Evolutionary conservation across 495 filamentous ascomycete species (phyloP).

Genomic region (Penicillium coprophilum): DNA sequence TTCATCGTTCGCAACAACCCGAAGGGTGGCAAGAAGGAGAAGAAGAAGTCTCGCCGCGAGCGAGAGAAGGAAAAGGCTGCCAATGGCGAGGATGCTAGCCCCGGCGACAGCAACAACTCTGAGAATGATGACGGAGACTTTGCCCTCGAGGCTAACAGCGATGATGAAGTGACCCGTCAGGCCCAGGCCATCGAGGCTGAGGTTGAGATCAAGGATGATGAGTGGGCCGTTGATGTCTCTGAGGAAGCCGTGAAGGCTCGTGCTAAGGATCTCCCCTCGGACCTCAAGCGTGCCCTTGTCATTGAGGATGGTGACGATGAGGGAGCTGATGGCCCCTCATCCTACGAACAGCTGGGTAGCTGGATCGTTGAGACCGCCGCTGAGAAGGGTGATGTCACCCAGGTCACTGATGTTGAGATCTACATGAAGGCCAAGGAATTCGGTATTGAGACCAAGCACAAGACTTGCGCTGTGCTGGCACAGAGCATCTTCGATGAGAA

Average conservation of each 20-base stretch:
- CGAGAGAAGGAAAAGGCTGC: conserved; percentile 67
- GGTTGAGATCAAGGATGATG: conserved; percentile 71
- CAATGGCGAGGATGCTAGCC: conserved; percentile 72
- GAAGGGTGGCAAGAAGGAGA: conserved; percentile 95
- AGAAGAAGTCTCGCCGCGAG: conserved; percentile 75
- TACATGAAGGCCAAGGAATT: conserved; percentile 94
- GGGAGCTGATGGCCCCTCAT: conserved; percentile 75
- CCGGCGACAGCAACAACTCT: conserved; percentile 71
- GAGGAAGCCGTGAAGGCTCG: conserved; percentile 93
- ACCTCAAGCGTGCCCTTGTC: conserved; percentile 86
- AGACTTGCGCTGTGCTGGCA: conserved; percentile 85
- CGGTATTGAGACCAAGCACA: conserved; percentile 93
- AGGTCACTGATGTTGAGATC: conserved; percentile 83
- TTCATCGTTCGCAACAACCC: conserved; percentile 96
- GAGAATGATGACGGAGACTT: conserved; percentile 65
- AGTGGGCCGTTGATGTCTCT: conserved; percentile 95
- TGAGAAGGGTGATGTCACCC: conserved; percentile 66
- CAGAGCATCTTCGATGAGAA: conserved; percentile 92
- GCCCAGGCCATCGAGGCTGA: conserved; percentile 70
- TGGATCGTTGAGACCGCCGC: conserved; percentile 81
- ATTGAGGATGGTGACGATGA: conserved; percentile 84
- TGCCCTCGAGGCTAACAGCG: conserved; percentile 74
- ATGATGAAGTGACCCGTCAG: conserved; percentile 87
- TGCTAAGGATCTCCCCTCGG: conserved; percentile 82
- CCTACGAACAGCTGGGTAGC: conserved; percentile 89